Conservation (phyloP, 75 land plant species). For the Larix kaempferi region DNA sequence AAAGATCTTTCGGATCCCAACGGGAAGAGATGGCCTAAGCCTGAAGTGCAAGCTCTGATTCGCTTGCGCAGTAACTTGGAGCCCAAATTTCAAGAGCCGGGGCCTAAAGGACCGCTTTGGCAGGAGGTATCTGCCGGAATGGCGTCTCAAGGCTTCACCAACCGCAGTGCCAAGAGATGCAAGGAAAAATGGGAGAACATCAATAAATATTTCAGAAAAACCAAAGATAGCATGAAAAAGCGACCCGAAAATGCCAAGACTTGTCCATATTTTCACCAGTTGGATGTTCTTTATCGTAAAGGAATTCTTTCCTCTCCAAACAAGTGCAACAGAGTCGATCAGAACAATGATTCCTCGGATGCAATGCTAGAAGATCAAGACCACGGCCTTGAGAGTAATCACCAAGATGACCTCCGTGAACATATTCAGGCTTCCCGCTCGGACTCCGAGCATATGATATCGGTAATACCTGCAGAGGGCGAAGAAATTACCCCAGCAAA, state of each 20-base stretch:
- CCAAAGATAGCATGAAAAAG: slow-evolving; percentile 40
- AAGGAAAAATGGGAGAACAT: slow-evolving; percentile 94
- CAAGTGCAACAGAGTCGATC: slow-evolving; percentile 3
- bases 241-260: slow-evolving; percentile 53
- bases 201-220: slow-evolving; percentile 82
- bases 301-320: not conserved
- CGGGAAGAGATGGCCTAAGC: slow-evolving; percentile 62
- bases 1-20: not conserved
- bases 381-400: not conserved
- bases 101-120: slow-evolving; percentile 67
- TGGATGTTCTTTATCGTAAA: slow-evolving; percentile 44
- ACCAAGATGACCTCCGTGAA: not conserved
- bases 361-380: not conserved
- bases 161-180: slow-evolving; percentile 64
- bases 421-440: too few relatives aligned
- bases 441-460: too few relatives aligned
- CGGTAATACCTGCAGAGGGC: not conserved
- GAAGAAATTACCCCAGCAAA: not conserved
- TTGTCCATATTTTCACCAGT: slow-evolving; percentile 69
- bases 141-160: slow-evolving; percentile 43
- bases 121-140: slow-evolving; percentile 59
- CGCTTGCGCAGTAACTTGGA: slow-evolving; percentile 55
- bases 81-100: slow-evolving; percentile 36
- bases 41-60: slow-evolving; percentile 69
- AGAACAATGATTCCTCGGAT: not conserved